Percentiles rank a stretch among this genome's conserved stretches.
These are phyloP conservation scores for Pulveroboletus ridleyi DNA, from an alignment of 1,284 basidiomycete species.

Conservation along the genomic window DNA sequence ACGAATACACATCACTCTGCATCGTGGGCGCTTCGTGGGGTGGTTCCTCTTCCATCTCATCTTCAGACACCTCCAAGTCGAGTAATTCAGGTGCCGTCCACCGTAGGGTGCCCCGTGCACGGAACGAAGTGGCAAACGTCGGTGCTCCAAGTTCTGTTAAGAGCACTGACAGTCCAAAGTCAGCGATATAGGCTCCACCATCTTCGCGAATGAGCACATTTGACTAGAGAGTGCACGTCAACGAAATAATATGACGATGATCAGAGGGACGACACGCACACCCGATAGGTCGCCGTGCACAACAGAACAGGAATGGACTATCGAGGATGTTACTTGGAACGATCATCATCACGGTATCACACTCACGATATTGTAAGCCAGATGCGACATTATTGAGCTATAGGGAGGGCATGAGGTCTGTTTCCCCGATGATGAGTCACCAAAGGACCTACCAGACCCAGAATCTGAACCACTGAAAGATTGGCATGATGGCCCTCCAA, in stretches of 20 bases:
- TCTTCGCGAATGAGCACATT: constrained; percentile 25
- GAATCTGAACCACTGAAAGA: no score
- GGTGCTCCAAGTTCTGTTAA: neutral
- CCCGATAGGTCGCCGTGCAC: constrained; percentile 35
- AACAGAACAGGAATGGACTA: constrained; percentile 31
- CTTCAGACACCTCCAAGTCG: no score
- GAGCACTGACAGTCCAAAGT: no score
- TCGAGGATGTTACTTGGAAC: neutral
- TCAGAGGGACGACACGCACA: constrained; percentile 15
- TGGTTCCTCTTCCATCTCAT: no score
- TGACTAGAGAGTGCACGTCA: constrained; percentile 13
- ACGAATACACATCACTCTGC: constrained; percentile 23
- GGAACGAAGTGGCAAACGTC: constrained; percentile 26
- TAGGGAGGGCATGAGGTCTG: no score
- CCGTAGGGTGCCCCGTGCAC: constrained; percentile 31
- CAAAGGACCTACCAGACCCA: no score
- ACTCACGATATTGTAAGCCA: no score
- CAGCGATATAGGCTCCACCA: constrained; percentile 17
- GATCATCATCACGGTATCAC: no score
- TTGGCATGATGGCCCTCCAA: no score
- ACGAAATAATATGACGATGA: neutral
- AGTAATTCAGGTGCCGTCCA: neutral
- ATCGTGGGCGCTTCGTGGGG: no score
- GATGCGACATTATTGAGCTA: no score
- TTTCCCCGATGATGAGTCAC: no score